Conservation (phyloP, 2,329 filamentous ascomycete species). For the Waltergamsia citrina region DNA sequence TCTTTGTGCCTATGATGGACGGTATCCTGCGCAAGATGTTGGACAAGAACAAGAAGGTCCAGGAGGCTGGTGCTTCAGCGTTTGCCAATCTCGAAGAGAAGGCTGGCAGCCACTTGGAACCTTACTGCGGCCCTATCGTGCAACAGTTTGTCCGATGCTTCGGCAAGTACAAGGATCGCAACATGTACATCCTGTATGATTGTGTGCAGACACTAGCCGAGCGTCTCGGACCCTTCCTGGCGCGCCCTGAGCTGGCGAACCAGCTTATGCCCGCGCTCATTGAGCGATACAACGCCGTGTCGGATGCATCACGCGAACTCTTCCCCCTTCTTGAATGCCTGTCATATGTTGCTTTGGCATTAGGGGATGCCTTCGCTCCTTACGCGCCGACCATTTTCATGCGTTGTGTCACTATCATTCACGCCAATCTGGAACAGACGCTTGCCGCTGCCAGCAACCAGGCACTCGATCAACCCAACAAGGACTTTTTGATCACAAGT, state of each 20-base stretch:
- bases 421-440: slow-evolving; percentile 78
- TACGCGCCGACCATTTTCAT: slow-evolving; percentile 82
- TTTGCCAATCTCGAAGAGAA: slow-evolving; percentile 96
- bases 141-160: slow-evolving; percentile 91
- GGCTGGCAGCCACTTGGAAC: slow-evolving; percentile 68
- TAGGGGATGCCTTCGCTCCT: slow-evolving; percentile 72
- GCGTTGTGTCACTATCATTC: slow-evolving; percentile 84
- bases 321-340: slow-evolving; percentile 95
- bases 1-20: slow-evolving; percentile 95
- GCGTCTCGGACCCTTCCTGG: slow-evolving; percentile 72
- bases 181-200: slow-evolving; percentile 98
- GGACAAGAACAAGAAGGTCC: slow-evolving; percentile 94
- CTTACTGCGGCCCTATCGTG: slow-evolving; percentile 84
- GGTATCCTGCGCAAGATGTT: slow-evolving; percentile 91
- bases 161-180: slow-evolving; percentile 91
- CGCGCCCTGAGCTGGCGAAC: slow-evolving; percentile 70
- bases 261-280: slow-evolving; percentile 91
- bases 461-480: slow-evolving; percentile 71
- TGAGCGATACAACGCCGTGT: slow-evolving; percentile 75
- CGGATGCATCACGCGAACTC: slow-evolving; percentile 83
- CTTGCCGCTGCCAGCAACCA: slow-evolving; percentile 60
- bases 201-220: slow-evolving; percentile 96
- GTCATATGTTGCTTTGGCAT: slow-evolving; percentile 83
- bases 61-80: slow-evolving; percentile 90
- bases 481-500: slow-evolving; percentile 94